Base-by-base conservation (phyloP, 2,329 filamentous ascomycete species). In the Elsinoe necatrix region DNA sequence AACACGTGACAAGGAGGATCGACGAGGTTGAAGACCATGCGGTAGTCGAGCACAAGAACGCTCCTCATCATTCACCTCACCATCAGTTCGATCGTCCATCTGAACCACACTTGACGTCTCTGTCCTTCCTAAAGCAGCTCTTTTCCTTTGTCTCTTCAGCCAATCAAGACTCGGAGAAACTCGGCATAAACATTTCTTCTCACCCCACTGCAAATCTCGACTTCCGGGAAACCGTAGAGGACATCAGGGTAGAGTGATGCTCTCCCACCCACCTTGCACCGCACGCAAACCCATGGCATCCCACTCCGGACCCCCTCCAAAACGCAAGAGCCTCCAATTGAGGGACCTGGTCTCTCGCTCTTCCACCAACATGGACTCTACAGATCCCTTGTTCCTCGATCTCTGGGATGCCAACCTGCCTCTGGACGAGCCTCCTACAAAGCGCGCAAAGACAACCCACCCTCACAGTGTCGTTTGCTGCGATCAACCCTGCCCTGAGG, bases 401-500 rank as follows among this genome's bases (percentile, higher is more conserved):
- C 48, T 52, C 25, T 52, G 48, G 48, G 48, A 52, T 37, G 31
- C 48, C 31, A 52, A 52, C 39, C 48, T 37, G 8, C 29, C 48
- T 16, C 16, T 52, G n/a, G 54, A 56, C 9, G 42, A 47, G 39
- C 54, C 54, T 31, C 54, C 54, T 14, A n/a, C 39, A 4, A 56
- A 56, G 29, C 39, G 54, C 23, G 23, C 54, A 45, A 56, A 56
- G 54, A 48, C 54, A 34, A 31, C 41, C 12, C 54, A 56, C 12
- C 39, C 54, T 25, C 29, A 42, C n/a, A 45, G 29, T 12, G 39
- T 56, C 54, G 25, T 56, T 20, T 56, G 54, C 29, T 56, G 54
- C 54, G 54, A 56, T 47, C 54, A 56, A 25, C 54, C 54, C n/a
- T 56, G 54, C 12, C 54, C 54, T 3, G 54, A 56, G 12, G 54